A percentile compares a stretch with the other conserved stretches of the same genome.
Conservation (phyloP, 164 flowering plant species). For the Magnolia sinica region DNA sequence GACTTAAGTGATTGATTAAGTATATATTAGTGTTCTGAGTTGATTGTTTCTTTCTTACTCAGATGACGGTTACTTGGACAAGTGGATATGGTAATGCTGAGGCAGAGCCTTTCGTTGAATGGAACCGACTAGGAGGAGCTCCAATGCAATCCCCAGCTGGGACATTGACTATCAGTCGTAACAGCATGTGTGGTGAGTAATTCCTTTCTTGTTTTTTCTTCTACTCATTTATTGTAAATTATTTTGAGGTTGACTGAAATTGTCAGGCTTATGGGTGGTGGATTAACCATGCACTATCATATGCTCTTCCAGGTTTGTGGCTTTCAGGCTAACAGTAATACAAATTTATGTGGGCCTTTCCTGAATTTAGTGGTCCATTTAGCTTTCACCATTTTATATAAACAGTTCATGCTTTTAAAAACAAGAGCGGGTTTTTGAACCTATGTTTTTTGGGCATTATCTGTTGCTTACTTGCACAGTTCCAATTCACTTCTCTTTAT, state of each 20-base stretch:
- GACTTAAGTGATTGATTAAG: not conserved
- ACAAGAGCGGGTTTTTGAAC: too few species aligned
- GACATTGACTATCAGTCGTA: constrained; percentile 38
- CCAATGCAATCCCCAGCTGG: constrained; percentile 42
- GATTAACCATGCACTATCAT: not conserved
- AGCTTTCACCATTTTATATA: not conserved
- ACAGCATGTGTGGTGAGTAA: constrained; percentile 58
- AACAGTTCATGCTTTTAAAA: not conserved
- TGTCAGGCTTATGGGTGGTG: not conserved
- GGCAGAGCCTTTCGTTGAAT: constrained; percentile 51
- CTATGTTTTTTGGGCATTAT: too few species aligned
- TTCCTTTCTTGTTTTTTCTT: not conserved
- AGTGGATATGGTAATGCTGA: constrained; percentile 48
- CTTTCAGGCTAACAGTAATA: not conserved
- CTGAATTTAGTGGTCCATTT: too few species aligned
- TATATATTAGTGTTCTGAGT: not conserved
- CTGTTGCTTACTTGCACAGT: too few species aligned
- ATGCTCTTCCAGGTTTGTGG: not conserved
- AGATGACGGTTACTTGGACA: constrained; percentile 67
- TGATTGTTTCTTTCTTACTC: constrained; percentile 5
- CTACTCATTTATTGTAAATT: not conserved
- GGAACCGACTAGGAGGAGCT: constrained; percentile 35
- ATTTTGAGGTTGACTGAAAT: not conserved
- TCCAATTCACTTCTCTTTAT: too few species aligned
- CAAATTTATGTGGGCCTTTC: not conserved